Percentiles rank a stretch among this genome's conserved stretches.
Conservation (phyloP, 2,329 filamentous ascomycete species). For the Zymoseptoria tritici region DNA sequence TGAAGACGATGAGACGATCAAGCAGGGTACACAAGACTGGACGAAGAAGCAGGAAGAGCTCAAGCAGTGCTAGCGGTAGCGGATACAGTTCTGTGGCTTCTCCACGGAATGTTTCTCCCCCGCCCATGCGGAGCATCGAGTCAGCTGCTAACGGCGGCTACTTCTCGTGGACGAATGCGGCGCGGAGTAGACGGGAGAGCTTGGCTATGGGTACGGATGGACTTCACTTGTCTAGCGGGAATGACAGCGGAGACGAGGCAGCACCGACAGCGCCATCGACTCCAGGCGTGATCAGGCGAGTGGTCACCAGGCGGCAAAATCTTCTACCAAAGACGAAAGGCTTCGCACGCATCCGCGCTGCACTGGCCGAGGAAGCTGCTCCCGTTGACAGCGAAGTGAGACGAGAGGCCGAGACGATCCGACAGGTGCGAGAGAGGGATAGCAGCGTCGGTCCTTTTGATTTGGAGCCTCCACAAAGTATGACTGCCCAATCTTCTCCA, state of each 20-base stretch:
- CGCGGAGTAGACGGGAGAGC: constrained; percentile 64
- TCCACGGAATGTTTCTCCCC: constrained; percentile 70
- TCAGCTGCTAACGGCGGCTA: constrained; percentile 37
- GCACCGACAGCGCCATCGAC: constrained; percentile 45
- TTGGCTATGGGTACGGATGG: constrained; percentile 87
- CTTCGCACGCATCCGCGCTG: constrained; percentile 86
- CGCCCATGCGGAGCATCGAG: constrained; percentile 51
- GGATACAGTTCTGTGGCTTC: constrained; percentile 61
- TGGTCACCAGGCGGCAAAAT: constrained; percentile 81
- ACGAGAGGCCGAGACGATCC: constrained; percentile 89
- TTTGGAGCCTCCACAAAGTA: constrained; percentile 37
- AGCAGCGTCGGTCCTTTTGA: constrained; percentile 35
- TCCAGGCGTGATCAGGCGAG: constrained; percentile 69
- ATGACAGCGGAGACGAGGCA: constrained; percentile 67
- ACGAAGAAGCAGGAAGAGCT: constrained; percentile 55
- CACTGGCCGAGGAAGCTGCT: constrained; percentile 77
- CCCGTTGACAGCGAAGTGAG: constrained; percentile 83
- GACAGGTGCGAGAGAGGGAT: constrained; percentile 88
- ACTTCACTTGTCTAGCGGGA: constrained; percentile 69
- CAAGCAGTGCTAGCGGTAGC: constrained; percentile 56
- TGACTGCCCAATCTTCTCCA: constrained; percentile 62
- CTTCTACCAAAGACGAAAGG: constrained; percentile 92
- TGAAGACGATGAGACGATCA: constrained; percentile 70
- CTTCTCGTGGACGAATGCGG: constrained; percentile 29
- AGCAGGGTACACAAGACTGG: constrained; percentile 44